Evolutionary conservation across 169 alveolate genomes (phyloP).

Genomic region (Babesia caballi): DNA sequence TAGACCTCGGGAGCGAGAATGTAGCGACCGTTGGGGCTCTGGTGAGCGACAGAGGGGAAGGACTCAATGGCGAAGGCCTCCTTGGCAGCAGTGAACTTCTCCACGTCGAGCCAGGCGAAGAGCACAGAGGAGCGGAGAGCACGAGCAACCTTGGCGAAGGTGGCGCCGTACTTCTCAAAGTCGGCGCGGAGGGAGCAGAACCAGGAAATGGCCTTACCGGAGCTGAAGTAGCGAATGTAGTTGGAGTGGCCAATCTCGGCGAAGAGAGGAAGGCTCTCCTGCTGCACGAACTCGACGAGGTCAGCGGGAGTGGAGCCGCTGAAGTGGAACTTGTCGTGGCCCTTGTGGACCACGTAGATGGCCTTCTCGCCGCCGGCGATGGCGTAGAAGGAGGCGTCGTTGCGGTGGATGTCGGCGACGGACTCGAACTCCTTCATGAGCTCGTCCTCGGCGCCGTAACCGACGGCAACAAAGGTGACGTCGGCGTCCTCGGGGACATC

Average conservation of each 20-base stretch:
- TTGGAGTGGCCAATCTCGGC: slow-evolving; percentile 73
- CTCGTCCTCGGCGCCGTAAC: slow-evolving; percentile 48
- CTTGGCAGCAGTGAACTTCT: slow-evolving; percentile 51
- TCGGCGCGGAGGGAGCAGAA: slow-evolving; percentile 73
- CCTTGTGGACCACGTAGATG: slow-evolving; percentile 41
- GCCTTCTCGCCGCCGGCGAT: slow-evolving; percentile 19
- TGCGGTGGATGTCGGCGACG: slow-evolving; percentile 68
- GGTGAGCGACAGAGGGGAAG: slow-evolving; percentile 77
- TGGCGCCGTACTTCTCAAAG: slow-evolving; percentile 66
- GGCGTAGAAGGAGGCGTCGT: slow-evolving; percentile 66
- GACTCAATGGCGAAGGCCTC: slow-evolving; percentile 62
- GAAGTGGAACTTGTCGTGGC: slow-evolving; percentile 26
- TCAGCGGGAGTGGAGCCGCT: slow-evolving; percentile 34
- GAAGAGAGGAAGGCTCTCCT: slow-evolving; percentile 74
- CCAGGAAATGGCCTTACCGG: slow-evolving; percentile 75
- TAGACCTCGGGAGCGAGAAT: slow-evolving; percentile 53
- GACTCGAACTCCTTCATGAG: slow-evolving; percentile 58
- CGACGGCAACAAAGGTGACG: slow-evolving; percentile 56
- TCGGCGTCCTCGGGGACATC: slow-evolving; percentile 31
- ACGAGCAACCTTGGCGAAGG: slow-evolving; percentile 49
- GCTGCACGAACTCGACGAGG: slow-evolving; percentile 59
- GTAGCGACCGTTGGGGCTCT: slow-evolving; percentile 70
- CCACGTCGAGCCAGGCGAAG: slow-evolving; percentile 65
- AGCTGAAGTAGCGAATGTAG: slow-evolving; percentile 69
- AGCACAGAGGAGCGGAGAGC: slow-evolving; percentile 27